A percentile compares a stretch with the other conserved stretches of the same genome.
Evolutionary conservation across 345 rosid genomes (phyloP).

Genomic region (Eucalyptus sideroxylon): DNA sequence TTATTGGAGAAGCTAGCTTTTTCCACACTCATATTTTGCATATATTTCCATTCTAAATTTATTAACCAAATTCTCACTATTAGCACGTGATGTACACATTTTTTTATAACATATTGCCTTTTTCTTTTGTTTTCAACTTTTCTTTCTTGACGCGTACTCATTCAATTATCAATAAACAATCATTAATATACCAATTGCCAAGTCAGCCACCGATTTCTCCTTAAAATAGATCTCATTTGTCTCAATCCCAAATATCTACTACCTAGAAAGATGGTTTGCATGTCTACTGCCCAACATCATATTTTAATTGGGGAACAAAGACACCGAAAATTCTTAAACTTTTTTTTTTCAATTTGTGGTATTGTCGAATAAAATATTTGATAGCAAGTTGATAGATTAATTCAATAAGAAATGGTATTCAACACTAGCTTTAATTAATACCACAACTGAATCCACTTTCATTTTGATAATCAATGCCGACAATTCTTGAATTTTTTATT

Average conservation of each 20-base stretch:
- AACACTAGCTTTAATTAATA: neutral
- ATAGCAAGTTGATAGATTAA: neutral
- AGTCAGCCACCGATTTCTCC: neutral
- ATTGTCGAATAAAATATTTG: neutral
- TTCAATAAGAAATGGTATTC: neutral
- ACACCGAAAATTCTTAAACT: rapidly evolving
- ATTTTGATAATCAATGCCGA: neutral
- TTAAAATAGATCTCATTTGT: neutral
- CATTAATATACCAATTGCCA: neutral
- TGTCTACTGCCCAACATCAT: neutral
- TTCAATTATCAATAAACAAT: neutral
- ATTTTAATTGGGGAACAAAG: neutral
- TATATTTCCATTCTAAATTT: neutral
- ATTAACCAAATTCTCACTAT: neutral
- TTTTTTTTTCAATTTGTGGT: neutral
- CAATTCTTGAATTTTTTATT: too few species aligned
- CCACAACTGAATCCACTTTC: neutral
- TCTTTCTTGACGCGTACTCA: neutral
- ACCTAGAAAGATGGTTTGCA: neutral
- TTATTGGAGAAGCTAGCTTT: neutral
- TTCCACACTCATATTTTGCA: neutral
- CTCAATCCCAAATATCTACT: neutral
- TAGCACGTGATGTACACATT: neutral
- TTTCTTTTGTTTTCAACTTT: neutral
- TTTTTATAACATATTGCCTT: neutral